Percentiles rank a stretch among this genome's conserved stretches.
Conservation (phyloP, 257 asterid genomes). For the Echium plantagineum region DNA sequence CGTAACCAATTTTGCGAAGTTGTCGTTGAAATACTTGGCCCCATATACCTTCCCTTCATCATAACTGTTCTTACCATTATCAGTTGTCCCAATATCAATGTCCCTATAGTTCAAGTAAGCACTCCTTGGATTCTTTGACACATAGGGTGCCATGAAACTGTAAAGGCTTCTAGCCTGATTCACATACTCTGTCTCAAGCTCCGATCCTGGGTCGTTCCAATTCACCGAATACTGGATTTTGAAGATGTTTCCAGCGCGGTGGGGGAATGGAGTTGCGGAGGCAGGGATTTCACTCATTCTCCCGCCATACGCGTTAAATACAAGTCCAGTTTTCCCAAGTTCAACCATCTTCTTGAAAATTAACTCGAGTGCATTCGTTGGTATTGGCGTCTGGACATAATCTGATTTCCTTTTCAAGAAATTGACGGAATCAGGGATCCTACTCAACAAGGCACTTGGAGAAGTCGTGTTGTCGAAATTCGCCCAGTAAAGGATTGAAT, state of each 20-base stretch:
- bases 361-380: conserved; percentile 10
- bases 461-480: conserved; percentile 9
- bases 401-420: conserved; percentile 22
- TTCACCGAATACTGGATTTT: conserved; percentile 17
- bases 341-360: conserved; percentile 18
- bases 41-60: no score
- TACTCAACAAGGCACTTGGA: not conserved
- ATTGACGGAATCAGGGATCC: conserved; percentile 1
- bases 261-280: conserved; percentile 24
- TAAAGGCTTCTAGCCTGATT: conserved; percentile 7
- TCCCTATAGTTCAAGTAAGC: conserved; percentile 16
- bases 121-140: conserved; percentile 17
- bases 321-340: conserved; percentile 16
- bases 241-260: conserved; percentile 21
- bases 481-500: conserved; percentile 15
- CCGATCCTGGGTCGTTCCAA: conserved; percentile 15
- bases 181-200: not conserved
- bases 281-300: conserved; percentile 18
- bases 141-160: conserved; percentile 22
- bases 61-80: no score
- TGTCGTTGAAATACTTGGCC: no score
- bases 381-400: conserved; percentile 17
- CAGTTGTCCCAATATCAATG: not conserved
- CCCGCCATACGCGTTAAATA: conserved; percentile 25
- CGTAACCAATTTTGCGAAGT: no score